Evolutionary conservation across 495 filamentous ascomycete species (phyloP), one percentile per base, ranked within the genome.

Genomic region (Rostrohypoxylon terebratum): DNA sequence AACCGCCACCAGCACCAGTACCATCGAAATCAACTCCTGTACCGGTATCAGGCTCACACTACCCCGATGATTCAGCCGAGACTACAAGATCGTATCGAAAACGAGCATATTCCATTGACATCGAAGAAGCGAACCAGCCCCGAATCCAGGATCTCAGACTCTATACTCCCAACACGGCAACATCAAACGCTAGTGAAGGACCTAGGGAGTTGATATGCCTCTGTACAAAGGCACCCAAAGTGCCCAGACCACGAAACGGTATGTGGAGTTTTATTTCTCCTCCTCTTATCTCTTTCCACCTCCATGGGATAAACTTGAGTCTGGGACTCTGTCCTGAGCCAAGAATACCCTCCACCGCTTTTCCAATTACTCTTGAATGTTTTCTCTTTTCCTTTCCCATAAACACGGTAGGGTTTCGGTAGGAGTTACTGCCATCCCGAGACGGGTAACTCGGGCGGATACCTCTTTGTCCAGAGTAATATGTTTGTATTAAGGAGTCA

Each of bases 241-340:
- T 98, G 58, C 96, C 96, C 25, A 84, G 96, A 73, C 96, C 96
- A 61, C 89, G 96, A 76, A 99, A 99, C 85, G 94, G 96, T 98
- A 87, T 81, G 93, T 88, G 67, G 50, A 64, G 65, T 73, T 58
- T 68, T 70, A 59, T 66, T 66, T 54, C 31, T 63, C 23, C 33
- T 63, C n/a, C 40, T 40, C n/a, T 11, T 66, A n/a, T 79, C 53
- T 70, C 75, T 74, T 55, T 28, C 68, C 57, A 68, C 25, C 40
- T 45, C 59, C 68, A 47, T 48, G 38, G 53, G 50, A 20, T 40
- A 66, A 60, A 77, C 59, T 64, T 23, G 36, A 34, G 38, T 53
- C 48, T 53, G 44, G 25, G 47, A 40, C 54, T 72, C 16, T 53
- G 25, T 28, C 16, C 28, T 60, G 55, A 51, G n/a, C 48, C 33